Conservation (phyloP, 306 rosid species). For the Vigna nakashimae region DNA sequence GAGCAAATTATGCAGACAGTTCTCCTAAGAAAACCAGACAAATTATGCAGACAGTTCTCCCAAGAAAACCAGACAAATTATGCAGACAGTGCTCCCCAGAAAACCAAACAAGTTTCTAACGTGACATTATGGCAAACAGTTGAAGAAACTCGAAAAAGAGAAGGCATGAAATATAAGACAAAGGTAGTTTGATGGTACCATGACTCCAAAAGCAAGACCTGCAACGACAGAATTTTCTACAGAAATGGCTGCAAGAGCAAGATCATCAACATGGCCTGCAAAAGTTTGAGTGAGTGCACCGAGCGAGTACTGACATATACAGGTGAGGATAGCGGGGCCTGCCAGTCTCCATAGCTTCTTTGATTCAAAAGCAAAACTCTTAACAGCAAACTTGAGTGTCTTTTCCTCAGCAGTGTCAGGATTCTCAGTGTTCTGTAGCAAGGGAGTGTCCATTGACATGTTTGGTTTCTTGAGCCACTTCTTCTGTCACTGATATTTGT, state of each 20-base stretch:
- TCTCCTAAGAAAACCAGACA: no score
- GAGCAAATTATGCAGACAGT: no score
- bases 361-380: background rate
- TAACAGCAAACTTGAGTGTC: background rate
- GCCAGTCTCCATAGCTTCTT: conserved; percentile 59
- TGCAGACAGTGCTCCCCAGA: no score
- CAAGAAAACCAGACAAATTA: no score
- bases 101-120: no score
- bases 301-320: conserved; percentile 61
- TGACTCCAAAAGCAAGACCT: conserved; percentile 73
- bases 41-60: no score
- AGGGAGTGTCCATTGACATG: background rate
- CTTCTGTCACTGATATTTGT: background rate
- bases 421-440: background rate
- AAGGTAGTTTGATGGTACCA: conserved; percentile 46
- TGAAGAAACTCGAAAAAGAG: no score
- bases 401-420: background rate
- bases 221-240: conserved; percentile 74
- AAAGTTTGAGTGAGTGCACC: conserved; percentile 77
- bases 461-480: no score
- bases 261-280: conserved; percentile 55
- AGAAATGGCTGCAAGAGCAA: conserved; percentile 77
- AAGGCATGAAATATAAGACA: no score
- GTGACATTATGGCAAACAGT: no score
- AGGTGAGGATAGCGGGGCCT: conserved; percentile 68